Evolutionary conservation across 148 eudicot genomes (phyloP), one percentile per base, ranked within the genome.

Genomic region (Diospyros kaki): DNA sequence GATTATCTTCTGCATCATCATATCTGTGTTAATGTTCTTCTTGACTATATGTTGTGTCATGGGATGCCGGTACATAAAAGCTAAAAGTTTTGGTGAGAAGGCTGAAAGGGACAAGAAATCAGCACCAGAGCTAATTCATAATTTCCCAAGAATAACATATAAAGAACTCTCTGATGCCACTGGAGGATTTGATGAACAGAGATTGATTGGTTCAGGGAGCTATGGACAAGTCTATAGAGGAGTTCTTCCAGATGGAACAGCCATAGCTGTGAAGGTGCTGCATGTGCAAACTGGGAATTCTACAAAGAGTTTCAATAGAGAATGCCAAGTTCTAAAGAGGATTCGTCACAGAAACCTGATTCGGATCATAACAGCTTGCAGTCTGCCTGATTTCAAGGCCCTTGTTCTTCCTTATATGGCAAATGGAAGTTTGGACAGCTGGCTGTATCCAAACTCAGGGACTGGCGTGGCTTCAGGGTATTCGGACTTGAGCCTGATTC

Each of bases 321-420:
- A 84, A 74, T 84, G 87, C 77, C 82, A 84, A 76, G 87, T 81
- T 55, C 59, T 84, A 54, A 84, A 74, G 75, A 78, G 87, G 58
- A 84, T 79, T 58, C 77, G 87, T 2, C 87, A 84, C 58, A 69
- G 87, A 51, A 84, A 84, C 50, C 77, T 84, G 14, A 84, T 84
- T 54, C 64, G 84, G 69, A 81, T 81, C 42, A 79, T 84, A 38
- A 84, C 87, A 55, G 80, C 87, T 52, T 84, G 87, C 44, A 81
- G 82, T 56, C 68, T 78, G 62, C 87, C 87, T 45, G 84, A 84
- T 52, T 84, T 84, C 60, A 84, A 84, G 76, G 87, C 87, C 6
- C 71, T 84, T 58, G 84, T 84, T 73, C 78, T 84, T 18, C 87
- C 87, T 14, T 81, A 68, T 6, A 84, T 84, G 87, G 76, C 81